phyloP scores from a whole-genome alignment of 2,329 filamentous ascomycete species.

The Alternaria solani region DNA sequence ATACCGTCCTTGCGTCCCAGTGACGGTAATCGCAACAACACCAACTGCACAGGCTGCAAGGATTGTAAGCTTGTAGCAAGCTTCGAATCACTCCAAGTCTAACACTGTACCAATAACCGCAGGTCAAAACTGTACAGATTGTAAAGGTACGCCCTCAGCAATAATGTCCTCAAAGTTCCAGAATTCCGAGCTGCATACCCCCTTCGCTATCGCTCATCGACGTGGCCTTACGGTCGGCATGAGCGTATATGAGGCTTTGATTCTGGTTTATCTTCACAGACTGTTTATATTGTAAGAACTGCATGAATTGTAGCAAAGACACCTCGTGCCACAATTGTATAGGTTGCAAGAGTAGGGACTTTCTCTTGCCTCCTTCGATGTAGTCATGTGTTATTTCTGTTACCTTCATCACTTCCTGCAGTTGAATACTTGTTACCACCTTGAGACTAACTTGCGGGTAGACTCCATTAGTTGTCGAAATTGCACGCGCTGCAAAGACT shows the following conservation, averaged over 20 bases:
- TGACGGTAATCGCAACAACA: constrained; percentile 12
- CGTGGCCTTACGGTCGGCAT: not conserved
- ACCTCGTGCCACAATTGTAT: not conserved
- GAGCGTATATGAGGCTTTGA: not conserved
- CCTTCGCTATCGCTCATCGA: not conserved
- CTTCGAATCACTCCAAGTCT: not conserved
- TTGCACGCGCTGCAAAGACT: constrained; percentile 5
- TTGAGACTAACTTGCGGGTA: not conserved
- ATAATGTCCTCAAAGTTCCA: not conserved
- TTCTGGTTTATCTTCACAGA: not conserved
- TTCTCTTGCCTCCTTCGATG: not conserved
- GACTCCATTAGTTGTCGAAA: constrained; percentile 10
- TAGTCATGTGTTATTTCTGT: not conserved
- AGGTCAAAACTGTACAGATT: constrained; percentile 13
- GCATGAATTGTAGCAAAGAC: not conserved
- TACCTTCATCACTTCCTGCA: not conserved
- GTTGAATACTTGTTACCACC: not conserved
- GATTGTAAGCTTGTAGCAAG: constrained; percentile 6
- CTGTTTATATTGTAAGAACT: not conserved
- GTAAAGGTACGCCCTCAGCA: constrained; percentile 3
- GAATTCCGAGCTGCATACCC: not conserved
- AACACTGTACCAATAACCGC: not conserved
- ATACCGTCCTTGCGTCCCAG: not conserved
- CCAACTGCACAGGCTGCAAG: constrained; percentile 11
- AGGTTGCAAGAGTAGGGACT: not conserved